Conservation (phyloP, 1,284 basidiomycete genomes). For the Ceratobasidium sp. region DNA sequence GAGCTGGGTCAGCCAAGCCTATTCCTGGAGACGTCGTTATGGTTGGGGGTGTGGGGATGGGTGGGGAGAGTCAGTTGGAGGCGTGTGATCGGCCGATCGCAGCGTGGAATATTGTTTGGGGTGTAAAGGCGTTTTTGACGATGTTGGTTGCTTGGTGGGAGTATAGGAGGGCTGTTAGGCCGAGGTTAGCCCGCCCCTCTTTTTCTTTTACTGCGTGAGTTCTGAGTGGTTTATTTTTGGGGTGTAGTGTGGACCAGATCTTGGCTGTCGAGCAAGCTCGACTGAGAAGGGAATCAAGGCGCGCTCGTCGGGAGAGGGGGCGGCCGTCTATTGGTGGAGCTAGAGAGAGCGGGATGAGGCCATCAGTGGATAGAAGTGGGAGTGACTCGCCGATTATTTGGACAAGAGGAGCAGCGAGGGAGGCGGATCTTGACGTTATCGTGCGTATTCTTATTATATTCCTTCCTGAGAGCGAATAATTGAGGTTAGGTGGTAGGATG, state of each 20-base stretch:
- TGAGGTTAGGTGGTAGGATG: constrained; percentile 1
- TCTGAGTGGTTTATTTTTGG: background rate
- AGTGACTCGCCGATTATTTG: constrained; percentile 23
- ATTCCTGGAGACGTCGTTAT: constrained; percentile 10
- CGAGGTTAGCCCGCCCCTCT: constrained; percentile 17
- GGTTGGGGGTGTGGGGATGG: background rate
- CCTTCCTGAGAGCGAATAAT: background rate
- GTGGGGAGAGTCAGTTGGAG: constrained; percentile 42
- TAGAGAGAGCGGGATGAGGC: background rate
- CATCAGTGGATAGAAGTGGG: background rate
- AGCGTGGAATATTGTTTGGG: constrained; percentile 75
- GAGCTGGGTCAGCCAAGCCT: background rate
- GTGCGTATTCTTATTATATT: background rate
- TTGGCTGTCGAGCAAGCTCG: constrained; percentile 13
- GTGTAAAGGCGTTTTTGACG: constrained; percentile 65
- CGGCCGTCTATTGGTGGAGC: background rate
- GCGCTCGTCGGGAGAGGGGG: background rate
- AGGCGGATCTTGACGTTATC: constrained; percentile 5
- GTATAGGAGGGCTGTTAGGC: constrained; percentile 34
- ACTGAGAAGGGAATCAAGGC: background rate
- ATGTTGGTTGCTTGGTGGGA: constrained; percentile 62
- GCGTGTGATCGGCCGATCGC: constrained; percentile 59
- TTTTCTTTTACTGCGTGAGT: background rate
- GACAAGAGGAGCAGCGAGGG: constrained; percentile 21
- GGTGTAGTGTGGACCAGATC: constrained; percentile 28